These are phyloP conservation scores for Rhodotorula sp. DNA, from an alignment of 1,284 basidiomycete genomes.

Conservation along the genomic window DNA sequence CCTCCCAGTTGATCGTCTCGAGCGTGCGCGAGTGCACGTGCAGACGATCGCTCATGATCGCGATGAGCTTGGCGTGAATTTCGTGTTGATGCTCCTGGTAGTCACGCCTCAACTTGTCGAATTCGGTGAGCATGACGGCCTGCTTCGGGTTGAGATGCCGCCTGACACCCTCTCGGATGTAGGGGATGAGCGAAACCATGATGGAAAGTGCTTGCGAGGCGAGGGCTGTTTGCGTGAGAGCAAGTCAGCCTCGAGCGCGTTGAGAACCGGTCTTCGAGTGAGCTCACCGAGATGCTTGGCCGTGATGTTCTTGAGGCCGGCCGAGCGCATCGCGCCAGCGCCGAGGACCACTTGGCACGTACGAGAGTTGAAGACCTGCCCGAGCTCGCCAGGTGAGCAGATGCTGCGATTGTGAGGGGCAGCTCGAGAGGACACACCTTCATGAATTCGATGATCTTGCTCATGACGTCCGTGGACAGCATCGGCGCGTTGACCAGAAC, in stretches of 20 bases:
- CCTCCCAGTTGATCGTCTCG: slow-evolving; percentile 75
- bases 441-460: slow-evolving; percentile 88
- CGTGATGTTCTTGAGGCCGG: slow-evolving; percentile 96
- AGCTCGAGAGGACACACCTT: slow-evolving; percentile 56
- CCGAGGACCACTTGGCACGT: slow-evolving; percentile 98
- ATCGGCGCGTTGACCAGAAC: slow-evolving; percentile 84
- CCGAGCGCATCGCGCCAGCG: slow-evolving; percentile 95
- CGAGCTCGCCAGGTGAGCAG: background rate
- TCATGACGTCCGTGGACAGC: slow-evolving; percentile 91
- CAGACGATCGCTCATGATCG: slow-evolving; percentile 96
- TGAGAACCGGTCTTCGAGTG: background rate
- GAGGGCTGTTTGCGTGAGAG: slow-evolving; percentile 55
- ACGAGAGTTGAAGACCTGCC: slow-evolving; percentile 85
- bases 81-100: slow-evolving; percentile 99
- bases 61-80: slow-evolving; percentile 94
- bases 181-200: slow-evolving; percentile 92
- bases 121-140: slow-evolving; percentile 94
- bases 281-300: slow-evolving; percentile 87
- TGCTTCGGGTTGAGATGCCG: slow-evolving; percentile 89
- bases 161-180: slow-evolving; percentile 89
- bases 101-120: slow-evolving; percentile 97
- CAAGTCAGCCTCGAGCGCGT: slow-evolving; percentile 18
- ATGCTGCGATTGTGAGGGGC: background rate
- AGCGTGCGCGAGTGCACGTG: slow-evolving; percentile 78
- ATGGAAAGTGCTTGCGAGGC: slow-evolving; percentile 94